Base-by-base conservation (phyloP, 208 protist genomes). In the Wallacemonas sp. region DNA sequence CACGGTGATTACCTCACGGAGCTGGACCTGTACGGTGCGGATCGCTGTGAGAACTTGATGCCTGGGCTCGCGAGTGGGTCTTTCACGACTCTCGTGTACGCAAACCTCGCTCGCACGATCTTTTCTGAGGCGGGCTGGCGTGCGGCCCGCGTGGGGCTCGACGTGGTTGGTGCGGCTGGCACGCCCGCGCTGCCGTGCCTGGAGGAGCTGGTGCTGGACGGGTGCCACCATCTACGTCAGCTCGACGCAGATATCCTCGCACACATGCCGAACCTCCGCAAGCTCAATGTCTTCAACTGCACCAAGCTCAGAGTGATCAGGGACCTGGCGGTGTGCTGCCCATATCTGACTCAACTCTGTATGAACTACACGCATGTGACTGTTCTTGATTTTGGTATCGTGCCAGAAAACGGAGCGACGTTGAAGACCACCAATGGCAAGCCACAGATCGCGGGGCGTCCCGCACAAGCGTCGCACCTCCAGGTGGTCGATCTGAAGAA, bases 141-240 rank as follows among this genome's bases (percentile, higher is more conserved):
- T 8, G 52, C 26, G 4, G 52, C 47, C 4, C n/a, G 9, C n/a
- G 4, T 8, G 12, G 26, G 9, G 17, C 3, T 16, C 17, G 17
- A 6, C 12, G 17, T 26, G 17, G 19, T 8, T n/a, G 48, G 24
- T 19, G 19, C 32, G 24, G 24, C 27, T 6, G 17, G 17, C 44
- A 49, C 11, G 44, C 19, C 6, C 12, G 52, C 52, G 6, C 52
- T 58, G n/a, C 52, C 52, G 2, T 19, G 30, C 21, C n/a, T 58
- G 52, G 52, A 58, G 19, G 52, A 58, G 52, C 30, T 58, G 52
- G n/a, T 58, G 32, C 30, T 58, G 12, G 52, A 58, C n/a, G 52
- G 52, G 11, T 58, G 52, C 19, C 52, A 58, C n/a, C 32, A 41
- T 26, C 52, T 58, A 4, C 1, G 52, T n/a, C 32, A 19, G 3